A percentile compares a stretch with the other conserved stretches of the same genome.
Conservation (phyloP, 495 filamentous ascomycete genomes). For the Talaromyces borbonicus region DNA sequence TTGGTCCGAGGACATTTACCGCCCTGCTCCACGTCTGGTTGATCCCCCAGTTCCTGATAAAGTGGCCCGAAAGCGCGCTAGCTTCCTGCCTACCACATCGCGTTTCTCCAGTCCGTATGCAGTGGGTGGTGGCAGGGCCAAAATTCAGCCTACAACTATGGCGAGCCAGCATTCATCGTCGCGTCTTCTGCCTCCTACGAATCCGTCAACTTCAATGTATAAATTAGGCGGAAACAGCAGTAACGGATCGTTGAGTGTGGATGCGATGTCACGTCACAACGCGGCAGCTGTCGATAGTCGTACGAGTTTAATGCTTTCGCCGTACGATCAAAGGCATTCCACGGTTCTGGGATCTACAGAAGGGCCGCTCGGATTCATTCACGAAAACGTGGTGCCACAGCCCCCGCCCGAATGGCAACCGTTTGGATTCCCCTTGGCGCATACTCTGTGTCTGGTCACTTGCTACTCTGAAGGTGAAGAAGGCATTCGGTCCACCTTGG, state of each 20-base stretch:
- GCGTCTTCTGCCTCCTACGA: conserved; percentile 57
- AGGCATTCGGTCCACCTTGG: conserved; percentile 84
- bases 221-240: conserved; percentile 61
- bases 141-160: conserved; percentile 78
- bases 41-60: conserved; percentile 60
- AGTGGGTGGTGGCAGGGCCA: conserved; percentile 42
- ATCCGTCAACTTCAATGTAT: conserved; percentile 48
- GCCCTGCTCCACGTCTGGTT: conserved; percentile 67
- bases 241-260: conserved; percentile 40
- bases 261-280: conserved; percentile 26
- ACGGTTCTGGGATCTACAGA: conserved; percentile 55
- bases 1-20: conserved; percentile 96
- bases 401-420: conserved; percentile 97
- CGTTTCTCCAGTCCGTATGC: conserved; percentile 93
- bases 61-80: conserved; percentile 62
- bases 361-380: conserved; percentile 88
- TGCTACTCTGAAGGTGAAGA: conserved; percentile 96
- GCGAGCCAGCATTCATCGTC: conserved; percentile 77
- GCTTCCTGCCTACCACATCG: conserved; percentile 73
- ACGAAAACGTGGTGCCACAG: conserved; percentile 91
- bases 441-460: conserved; percentile 89
- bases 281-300: conserved; percentile 34
- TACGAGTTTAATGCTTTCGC: conserved; percentile 41
- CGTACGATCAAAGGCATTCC: conserved; percentile 32
- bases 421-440: conserved; percentile 88